Evolutionary conservation across 1,284 basidiomycete genomes (phyloP), one percentile per base, ranked within the genome.

Genomic region (Ustilago cynodontis): DNA sequence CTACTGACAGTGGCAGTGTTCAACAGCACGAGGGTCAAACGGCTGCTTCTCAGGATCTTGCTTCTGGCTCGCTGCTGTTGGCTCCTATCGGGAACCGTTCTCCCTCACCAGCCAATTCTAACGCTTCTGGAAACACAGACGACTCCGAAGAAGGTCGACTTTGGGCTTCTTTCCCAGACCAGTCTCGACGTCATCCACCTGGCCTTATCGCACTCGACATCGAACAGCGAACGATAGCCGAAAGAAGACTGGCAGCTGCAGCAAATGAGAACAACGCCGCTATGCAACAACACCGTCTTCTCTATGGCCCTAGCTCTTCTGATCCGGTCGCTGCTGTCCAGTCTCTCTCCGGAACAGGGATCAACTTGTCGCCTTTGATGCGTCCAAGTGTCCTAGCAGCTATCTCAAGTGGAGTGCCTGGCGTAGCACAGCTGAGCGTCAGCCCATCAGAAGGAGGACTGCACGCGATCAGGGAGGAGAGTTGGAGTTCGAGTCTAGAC

Each of bases 141-240:
- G 79, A 80, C 45, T 78, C 72, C 10, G 79, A 80, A 28, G 79
- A 82, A 52, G 47, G 63, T 1, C 64, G 78, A 5, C 58, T 82
- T 1, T 82, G 80, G 80, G 67, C 68, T 2, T 65, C 70, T 5
- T 82, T 82, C 65, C 80, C 80, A 0, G 66, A 78, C 5, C 80
- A 82, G 58, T 65, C 57, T 33, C 65, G 78, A 39, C 57, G 70
- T 26, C 75, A 82, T 55, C 80, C 80, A 0, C 80, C 80, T 3
- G 80, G 80, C 7, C 60, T 80, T 0, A 79, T 81, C 33, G 80
- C 79, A 3, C 65, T 80, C n/a, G 69, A 80, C 39, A 29, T 79
- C 26, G 75, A 81, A 52, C 65, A 81, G 31, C 55, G 68, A 1
- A 61, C 52, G 1, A 28, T 69, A 1, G 71, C 60, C 14, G 70